These are phyloP conservation scores for Sindora glabra DNA, from an alignment of 306 rosid species.

Conservation along the genomic window DNA sequence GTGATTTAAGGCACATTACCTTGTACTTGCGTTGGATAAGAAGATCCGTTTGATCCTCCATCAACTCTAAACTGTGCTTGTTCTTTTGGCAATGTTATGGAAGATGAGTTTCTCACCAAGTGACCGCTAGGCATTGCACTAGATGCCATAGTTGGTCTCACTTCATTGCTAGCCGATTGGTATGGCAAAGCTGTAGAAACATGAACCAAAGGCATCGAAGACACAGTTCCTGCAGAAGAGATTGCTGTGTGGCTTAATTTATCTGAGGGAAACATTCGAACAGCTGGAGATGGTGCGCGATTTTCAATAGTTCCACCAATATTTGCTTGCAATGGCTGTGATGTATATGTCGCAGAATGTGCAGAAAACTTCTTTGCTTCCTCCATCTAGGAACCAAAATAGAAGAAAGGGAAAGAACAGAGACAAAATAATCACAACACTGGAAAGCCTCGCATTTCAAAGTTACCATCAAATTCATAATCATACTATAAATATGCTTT, in stretches of 20 bases:
- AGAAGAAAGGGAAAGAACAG: not conserved
- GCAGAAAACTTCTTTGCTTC: slow-evolving; percentile 71
- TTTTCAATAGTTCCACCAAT: slow-evolving; percentile 40
- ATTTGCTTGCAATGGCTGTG: slow-evolving; percentile 58
- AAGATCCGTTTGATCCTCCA: slow-evolving; percentile 61
- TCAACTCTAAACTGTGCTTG: slow-evolving; percentile 47
- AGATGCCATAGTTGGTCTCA: slow-evolving; percentile 44
- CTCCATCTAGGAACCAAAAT: slow-evolving; percentile 59
- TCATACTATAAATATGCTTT: not conserved
- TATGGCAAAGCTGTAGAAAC: slow-evolving; percentile 43
- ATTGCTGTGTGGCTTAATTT: slow-evolving; percentile 35
- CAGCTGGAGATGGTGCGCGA: slow-evolving; percentile 43
- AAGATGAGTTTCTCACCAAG: slow-evolving; percentile 62
- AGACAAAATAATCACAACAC: not conserved
- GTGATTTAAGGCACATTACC: slow-evolving; percentile 38
- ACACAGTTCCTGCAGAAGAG: slow-evolving; percentile 34
- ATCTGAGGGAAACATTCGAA: slow-evolving; percentile 43
- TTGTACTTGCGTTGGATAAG: slow-evolving; percentile 58
- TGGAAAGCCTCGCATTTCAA: not conserved
- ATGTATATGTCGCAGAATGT: slow-evolving; percentile 43
- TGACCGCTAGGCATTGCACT: slow-evolving; percentile 52
- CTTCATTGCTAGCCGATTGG: slow-evolving; percentile 48
- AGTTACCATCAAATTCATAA: not conserved
- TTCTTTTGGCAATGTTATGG: slow-evolving; percentile 56
- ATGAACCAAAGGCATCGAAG: slow-evolving; percentile 50